These are phyloP conservation scores for Fusarium dimerum DNA, from an alignment of 2,329 filamentous ascomycete species.

Conservation along the genomic window DNA sequence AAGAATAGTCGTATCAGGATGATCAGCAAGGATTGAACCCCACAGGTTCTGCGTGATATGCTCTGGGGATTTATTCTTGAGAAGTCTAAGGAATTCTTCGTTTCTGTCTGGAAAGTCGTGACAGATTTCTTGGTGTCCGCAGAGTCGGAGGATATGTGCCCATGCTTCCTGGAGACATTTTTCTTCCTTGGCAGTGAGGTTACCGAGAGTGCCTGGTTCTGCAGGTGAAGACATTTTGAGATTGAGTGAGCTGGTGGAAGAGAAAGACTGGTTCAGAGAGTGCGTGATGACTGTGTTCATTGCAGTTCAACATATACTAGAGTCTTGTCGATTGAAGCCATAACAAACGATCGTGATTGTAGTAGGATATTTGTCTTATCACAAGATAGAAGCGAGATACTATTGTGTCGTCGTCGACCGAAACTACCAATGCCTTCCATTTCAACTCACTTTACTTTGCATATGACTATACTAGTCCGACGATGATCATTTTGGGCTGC, in stretches of 20 bases:
- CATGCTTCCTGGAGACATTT: constrained; percentile 18
- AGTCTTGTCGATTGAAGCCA: background rate
- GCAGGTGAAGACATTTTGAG: constrained; percentile 11
- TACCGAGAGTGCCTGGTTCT: constrained; percentile 18
- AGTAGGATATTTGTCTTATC: no score
- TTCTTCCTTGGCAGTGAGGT: constrained; percentile 18
- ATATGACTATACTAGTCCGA: no score
- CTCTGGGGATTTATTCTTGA: constrained; percentile 14
- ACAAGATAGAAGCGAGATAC: no score
- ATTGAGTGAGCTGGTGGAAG: constrained; percentile 7
- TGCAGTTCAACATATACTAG: background rate
- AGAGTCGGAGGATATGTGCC: constrained; percentile 19
- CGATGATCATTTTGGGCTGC: background rate
- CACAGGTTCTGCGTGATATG: constrained; percentile 13
- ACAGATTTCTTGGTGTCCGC: constrained; percentile 3
- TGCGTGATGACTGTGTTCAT: constrained; percentile 3
- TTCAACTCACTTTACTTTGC: no score
- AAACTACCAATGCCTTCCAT: no score
- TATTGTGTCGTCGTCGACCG: no score
- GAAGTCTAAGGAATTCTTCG: background rate
- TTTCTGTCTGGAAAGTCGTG: constrained; percentile 3
- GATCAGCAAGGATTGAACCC: constrained; percentile 25
- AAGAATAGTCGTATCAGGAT: constrained; percentile 41
- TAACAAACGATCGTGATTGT: no score
- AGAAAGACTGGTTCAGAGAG: background rate